Conservation (phyloP, 805 yeast genomes). For the Candida ovalis region DNA sequence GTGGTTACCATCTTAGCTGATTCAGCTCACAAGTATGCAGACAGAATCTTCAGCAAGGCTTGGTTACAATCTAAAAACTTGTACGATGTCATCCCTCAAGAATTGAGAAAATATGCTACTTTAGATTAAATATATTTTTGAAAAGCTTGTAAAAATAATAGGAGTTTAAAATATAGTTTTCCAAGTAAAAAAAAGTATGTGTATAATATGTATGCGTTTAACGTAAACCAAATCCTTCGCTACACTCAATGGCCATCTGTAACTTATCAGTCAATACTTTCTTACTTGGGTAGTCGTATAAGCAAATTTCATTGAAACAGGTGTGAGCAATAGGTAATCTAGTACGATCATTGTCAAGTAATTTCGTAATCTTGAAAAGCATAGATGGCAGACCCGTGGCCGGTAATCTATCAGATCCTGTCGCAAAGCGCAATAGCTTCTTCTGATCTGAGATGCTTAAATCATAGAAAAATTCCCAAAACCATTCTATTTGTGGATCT, state of each 20-base stretch:
- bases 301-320: conserved; percentile 85
- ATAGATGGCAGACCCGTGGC: conserved; percentile 85
- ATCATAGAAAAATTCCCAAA: conserved; percentile 73
- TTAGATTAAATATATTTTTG: conserved; percentile 29
- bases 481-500: conserved; percentile 61
- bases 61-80: conserved; percentile 76
- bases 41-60: conserved; percentile 67
- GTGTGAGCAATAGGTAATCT: conserved; percentile 87
- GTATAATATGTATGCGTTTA: conserved; percentile 1
- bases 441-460: conserved; percentile 49
- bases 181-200: background rate
- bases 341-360: conserved; percentile 21
- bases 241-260: conserved; percentile 65
- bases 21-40: conserved; percentile 86
- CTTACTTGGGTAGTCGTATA: conserved; percentile 59
- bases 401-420: conserved; percentile 90
- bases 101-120: conserved; percentile 65
- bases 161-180: background rate
- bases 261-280: conserved; percentile 58
- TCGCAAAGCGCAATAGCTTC: conserved; percentile 67
- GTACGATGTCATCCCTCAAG: conserved; percentile 62
- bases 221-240: conserved; percentile 75
- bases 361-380: conserved; percentile 62
- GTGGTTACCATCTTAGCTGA: conserved; percentile 89
- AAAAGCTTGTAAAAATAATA: background rate